Conservation (phyloP, 2,329 filamentous ascomycete genomes). For the Cryphonectria nitschkei region DNA sequence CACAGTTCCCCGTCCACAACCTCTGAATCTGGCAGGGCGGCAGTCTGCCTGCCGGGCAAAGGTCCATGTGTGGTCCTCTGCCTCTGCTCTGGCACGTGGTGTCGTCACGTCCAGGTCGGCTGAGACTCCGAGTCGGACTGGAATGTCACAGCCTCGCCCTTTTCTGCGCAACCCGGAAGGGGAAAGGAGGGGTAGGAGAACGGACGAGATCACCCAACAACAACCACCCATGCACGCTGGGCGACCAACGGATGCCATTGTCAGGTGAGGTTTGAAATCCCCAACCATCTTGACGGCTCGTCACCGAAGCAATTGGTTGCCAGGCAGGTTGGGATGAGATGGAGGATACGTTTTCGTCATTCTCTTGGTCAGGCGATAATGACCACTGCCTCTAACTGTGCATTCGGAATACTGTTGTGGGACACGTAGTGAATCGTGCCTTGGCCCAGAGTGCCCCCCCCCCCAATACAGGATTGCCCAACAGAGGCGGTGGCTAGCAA, state of each 20-base stretch:
- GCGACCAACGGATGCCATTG: not conserved
- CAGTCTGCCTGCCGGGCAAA: not conserved
- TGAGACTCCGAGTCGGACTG: not conserved
- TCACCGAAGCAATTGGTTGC: constrained; percentile 1
- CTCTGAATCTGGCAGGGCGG: not conserved
- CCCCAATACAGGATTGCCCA: not conserved
- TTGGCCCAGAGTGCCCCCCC: not conserved
- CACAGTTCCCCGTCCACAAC: not conserved
- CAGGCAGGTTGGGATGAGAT: too few species aligned
- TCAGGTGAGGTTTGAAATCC: not conserved
- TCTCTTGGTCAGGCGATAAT: not conserved
- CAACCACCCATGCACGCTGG: not conserved
- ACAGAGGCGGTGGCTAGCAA: not conserved
- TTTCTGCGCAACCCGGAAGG: not conserved
- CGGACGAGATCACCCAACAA: not conserved
- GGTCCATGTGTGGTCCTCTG: not conserved
- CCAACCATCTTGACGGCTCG: not conserved
- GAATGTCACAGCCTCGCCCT: constrained; percentile 1
- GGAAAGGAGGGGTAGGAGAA: not conserved
- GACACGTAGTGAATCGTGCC: not conserved
- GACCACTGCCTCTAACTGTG: not conserved
- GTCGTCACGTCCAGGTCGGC: not conserved
- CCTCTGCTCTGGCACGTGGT: not conserved
- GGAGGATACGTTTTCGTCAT: too few species aligned
- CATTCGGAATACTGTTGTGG: not conserved